Evolutionary conservation across 108 stramenopile genomes (phyloP).

Genomic region (Pinguiococcus pyrenoidosus): DNA sequence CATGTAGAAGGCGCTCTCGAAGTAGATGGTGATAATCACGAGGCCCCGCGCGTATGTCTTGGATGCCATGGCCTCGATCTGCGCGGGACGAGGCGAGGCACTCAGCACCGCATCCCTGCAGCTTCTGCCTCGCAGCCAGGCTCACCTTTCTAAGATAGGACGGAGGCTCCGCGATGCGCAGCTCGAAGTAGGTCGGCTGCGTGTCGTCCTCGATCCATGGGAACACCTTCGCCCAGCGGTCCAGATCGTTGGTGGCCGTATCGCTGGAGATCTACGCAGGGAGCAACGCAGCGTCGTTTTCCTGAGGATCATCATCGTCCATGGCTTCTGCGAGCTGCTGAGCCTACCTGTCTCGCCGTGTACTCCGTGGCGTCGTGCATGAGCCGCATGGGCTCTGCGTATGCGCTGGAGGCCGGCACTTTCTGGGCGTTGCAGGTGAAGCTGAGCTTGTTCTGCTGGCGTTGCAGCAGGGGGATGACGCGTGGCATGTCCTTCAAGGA

Average conservation of each 20-base stretch:
- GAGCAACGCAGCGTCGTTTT: too few species aligned
- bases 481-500: slow-evolving; percentile 47
- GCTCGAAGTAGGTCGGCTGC: slow-evolving; percentile 53
- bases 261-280: too few species aligned
- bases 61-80: slow-evolving; percentile 33
- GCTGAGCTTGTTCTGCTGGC: slow-evolving; percentile 47
- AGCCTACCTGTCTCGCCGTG: slow-evolving; percentile 36
- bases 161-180: slow-evolving; percentile 28
- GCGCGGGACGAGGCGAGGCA: too few species aligned
- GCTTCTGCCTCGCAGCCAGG: background rate
- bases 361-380: slow-evolving; percentile 46
- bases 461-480: slow-evolving; percentile 50
- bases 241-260: slow-evolving; percentile 27
- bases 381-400: slow-evolving; percentile 23
- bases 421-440: slow-evolving; percentile 41
- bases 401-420: slow-evolving; percentile 17
- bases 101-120: too few species aligned
- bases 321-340: too few species aligned
- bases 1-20: slow-evolving; percentile 49
- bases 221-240: slow-evolving; percentile 33
- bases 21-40: slow-evolving; percentile 45
- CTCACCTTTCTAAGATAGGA: too few species aligned
- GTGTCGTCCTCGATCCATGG: slow-evolving; percentile 51
- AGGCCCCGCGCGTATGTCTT: slow-evolving; percentile 48
- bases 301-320: too few species aligned